Percentiles rank a stretch among this genome's conserved stretches.
These are phyloP conservation scores for Candida qinlingensis DNA, from an alignment of 805 yeast species.

Conservation along the genomic window DNA sequence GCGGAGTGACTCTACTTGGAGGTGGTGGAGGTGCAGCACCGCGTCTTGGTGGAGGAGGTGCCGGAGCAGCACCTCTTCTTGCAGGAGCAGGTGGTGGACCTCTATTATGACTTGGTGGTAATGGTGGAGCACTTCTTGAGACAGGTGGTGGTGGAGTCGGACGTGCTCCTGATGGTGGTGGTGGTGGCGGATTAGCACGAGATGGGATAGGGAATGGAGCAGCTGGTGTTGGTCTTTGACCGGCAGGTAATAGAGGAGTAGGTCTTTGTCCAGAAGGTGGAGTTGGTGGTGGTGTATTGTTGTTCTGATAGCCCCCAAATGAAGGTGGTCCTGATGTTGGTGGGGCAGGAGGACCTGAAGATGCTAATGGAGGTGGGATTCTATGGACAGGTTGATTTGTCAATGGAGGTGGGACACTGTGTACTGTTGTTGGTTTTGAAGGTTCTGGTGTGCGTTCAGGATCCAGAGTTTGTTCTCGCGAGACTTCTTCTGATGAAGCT, in stretches of 20 bases:
- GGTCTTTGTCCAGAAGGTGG: conserved; percentile 24
- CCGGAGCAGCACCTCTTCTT: conserved; percentile 18
- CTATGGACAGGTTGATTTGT: conserved; percentile 14
- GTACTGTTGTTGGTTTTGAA: conserved; percentile 10
- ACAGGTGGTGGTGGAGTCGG: conserved; percentile 24
- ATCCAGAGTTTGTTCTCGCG: conserved; percentile 1
- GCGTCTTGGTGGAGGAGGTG: conserved; percentile 21
- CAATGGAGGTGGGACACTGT: conserved; percentile 25
- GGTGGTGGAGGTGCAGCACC: conserved; percentile 20
- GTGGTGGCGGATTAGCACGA: conserved; percentile 9
- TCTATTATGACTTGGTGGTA: conserved; percentile 16
- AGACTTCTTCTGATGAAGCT: conserved; percentile 11
- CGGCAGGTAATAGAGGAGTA: conserved; percentile 18
- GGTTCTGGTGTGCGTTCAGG: background rate
- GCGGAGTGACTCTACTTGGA: conserved; percentile 10
- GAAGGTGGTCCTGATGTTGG: conserved; percentile 24
- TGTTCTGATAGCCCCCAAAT: background rate
- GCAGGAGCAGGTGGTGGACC: conserved; percentile 23
- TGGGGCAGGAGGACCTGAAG: conserved; percentile 7
- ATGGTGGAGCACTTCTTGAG: conserved; percentile 21
- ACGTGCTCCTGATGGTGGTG: conserved; percentile 8
- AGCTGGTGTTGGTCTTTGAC: conserved; percentile 7
- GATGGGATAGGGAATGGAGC: conserved; percentile 4
- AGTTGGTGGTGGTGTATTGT: conserved; percentile 9
- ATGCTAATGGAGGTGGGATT: conserved; percentile 22